Evolutionary conservation across 1,284 basidiomycete genomes (phyloP).

Genomic region (Phenoliferia sp.): DNA sequence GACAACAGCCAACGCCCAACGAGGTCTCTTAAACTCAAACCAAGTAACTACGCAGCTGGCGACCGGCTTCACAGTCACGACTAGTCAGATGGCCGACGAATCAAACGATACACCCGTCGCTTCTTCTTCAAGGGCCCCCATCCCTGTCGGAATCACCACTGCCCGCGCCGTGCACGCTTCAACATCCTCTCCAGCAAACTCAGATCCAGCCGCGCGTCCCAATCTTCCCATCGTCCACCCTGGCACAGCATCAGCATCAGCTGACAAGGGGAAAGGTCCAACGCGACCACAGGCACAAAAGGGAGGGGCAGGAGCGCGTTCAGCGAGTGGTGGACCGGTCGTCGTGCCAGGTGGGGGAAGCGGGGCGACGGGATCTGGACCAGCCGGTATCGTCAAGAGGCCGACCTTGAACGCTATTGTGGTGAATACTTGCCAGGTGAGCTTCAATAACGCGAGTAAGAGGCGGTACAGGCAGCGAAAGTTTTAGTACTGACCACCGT

Average conservation of each 20-base stretch:
- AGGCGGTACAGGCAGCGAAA: too few relatives aligned
- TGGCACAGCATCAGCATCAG: background rate
- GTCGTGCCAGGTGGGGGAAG: background rate
- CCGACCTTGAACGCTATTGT: conserved; percentile 53
- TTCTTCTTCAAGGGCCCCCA: too few relatives aligned
- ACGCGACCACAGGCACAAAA: background rate
- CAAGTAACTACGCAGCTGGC: too few relatives aligned
- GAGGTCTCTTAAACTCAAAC: too few relatives aligned
- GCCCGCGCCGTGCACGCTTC: too few relatives aligned
- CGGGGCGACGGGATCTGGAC: background rate
- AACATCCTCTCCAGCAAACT: too few relatives aligned
- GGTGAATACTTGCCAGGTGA: conserved; percentile 59
- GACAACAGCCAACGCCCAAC: too few relatives aligned
- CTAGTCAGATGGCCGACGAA: too few relatives aligned
- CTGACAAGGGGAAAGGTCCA: background rate
- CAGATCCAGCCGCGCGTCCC: too few relatives aligned
- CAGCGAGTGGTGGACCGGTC: background rate
- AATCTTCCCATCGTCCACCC: background rate
- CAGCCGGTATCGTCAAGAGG: conserved; percentile 21
- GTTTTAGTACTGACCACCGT: background rate
- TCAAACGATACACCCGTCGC: too few relatives aligned
- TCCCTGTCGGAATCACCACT: too few relatives aligned
- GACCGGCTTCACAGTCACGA: too few relatives aligned
- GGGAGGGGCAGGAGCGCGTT: background rate
- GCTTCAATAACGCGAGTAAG: conserved; percentile 28